Conservation (phyloP, 371 early-diverging fungal genomes). For the Actinomortierella ambigua region DNA sequence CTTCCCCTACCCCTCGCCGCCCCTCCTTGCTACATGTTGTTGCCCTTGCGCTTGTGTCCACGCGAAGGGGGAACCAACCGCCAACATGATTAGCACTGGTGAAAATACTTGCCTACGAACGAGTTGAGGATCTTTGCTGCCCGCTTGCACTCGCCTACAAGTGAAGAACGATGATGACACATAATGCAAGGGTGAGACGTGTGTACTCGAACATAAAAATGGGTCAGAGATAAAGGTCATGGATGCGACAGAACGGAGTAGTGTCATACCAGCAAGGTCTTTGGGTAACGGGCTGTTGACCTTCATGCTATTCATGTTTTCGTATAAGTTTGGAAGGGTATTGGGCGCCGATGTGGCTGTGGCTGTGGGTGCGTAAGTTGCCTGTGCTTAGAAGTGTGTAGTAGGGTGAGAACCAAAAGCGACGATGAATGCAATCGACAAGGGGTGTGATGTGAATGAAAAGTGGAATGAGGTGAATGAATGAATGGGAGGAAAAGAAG, state of each 20-base stretch:
- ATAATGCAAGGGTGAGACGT: too few species aligned
- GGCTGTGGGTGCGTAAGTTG: background rate
- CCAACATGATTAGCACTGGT: too few species aligned
- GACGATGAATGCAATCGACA: background rate
- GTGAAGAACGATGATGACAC: background rate
- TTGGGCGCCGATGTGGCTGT: background rate
- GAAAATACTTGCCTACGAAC: conserved; percentile 69
- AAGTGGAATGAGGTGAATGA: background rate
- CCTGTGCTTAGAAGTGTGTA: background rate
- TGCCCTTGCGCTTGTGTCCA: too few species aligned
- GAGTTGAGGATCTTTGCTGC: conserved; percentile 79
- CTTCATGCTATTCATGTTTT: conserved; percentile 24
- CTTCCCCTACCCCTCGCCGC: too few species aligned
- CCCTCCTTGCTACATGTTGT: too few species aligned
- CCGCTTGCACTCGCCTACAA: conserved; percentile 71
- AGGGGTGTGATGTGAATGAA: background rate
- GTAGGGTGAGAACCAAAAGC: background rate
- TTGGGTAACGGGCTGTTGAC: conserved; percentile 70
- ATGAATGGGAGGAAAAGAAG: background rate
- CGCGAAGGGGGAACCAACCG: too few species aligned
- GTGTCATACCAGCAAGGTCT: conserved; percentile 55
- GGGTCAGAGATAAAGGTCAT: too few species aligned
- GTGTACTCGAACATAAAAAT: too few species aligned
- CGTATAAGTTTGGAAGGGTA: background rate
- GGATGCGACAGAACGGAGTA: background rate